A percentile compares a stretch with the other conserved stretches of the same genome.
phyloP scores from a whole-genome alignment of 441 rosid species.

The Kokia cookei region DNA sequence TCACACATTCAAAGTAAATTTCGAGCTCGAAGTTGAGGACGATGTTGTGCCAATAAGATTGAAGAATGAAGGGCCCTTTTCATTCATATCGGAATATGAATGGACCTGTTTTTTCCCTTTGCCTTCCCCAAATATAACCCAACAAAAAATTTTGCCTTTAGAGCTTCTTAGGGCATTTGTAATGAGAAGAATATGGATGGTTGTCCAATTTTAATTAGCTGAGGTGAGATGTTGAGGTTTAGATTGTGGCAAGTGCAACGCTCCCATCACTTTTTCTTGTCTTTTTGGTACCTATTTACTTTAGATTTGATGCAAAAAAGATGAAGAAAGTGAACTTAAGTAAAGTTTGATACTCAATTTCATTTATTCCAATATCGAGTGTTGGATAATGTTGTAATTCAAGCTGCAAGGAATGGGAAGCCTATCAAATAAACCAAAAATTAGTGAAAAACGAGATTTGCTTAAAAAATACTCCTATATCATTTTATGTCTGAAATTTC shows the following conservation, averaged over 20 bases:
- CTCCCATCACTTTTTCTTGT: not conserved
- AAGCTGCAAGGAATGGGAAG: not conserved
- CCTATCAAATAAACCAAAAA: not conserved
- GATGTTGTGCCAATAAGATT: not conserved
- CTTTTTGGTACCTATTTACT: not conserved
- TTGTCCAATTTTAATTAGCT: not conserved
- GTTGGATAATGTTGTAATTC: not conserved
- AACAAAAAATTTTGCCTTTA: not conserved
- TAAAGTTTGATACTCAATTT: not conserved
- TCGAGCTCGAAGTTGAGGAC: not conserved
- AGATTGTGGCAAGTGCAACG: not conserved
- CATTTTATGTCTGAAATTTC: not conserved
- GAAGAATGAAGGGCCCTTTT: not conserved
- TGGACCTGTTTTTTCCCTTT: not conserved
- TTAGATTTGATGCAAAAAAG: not conserved
- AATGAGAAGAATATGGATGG: not conserved
- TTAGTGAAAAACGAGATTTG: conserved; percentile 10
- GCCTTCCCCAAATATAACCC: not conserved
- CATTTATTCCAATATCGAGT: not conserved
- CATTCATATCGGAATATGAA: not conserved
- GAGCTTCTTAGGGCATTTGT: not conserved
- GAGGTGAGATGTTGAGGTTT: not conserved
- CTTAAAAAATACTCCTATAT: not conserved
- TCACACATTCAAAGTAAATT: not conserved
- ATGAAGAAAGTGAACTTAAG: not conserved